Percentiles rank a stretch among this genome's conserved stretches.
Evolutionary conservation across 352 stramenopile species (phyloP).

Genomic region (Phytophthora constricta): DNA sequence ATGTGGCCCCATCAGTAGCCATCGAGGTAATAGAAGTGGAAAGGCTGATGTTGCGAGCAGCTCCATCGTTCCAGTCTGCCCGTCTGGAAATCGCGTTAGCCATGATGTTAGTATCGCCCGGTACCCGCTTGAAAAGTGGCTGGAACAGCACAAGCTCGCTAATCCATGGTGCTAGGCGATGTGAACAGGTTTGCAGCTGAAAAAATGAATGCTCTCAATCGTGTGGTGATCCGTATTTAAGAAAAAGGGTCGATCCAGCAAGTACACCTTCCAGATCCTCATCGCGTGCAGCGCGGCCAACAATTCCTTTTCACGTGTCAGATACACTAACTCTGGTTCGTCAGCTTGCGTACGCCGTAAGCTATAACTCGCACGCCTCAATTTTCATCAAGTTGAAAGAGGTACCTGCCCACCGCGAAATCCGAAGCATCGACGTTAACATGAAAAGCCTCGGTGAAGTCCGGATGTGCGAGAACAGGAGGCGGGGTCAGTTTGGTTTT

Average conservation of each 20-base stretch:
- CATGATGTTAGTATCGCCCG: conserved; percentile 15
- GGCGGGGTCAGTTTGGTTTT: conserved; percentile 1
- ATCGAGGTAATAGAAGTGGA: conserved; percentile 4
- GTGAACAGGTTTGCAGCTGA: conserved; percentile 1
- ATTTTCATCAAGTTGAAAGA: conserved; percentile 9
- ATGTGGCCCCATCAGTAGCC: neutral
- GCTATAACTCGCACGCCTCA: conserved; percentile 6
- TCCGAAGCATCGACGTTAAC: conserved; percentile 15
- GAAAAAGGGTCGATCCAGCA: conserved; percentile 2
- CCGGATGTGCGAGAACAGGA: conserved; percentile 2
- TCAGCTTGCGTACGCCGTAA: conserved; percentile 17
- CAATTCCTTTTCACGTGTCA: conserved; percentile 10
- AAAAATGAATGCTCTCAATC: conserved; percentile 12
- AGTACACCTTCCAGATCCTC: conserved; percentile 14
- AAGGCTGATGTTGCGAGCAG: conserved; percentile 6
- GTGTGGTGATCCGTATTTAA: conserved; percentile 14
- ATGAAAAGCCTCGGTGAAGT: conserved; percentile 6
- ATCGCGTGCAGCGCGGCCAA: conserved; percentile 15
- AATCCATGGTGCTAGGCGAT: neutral
- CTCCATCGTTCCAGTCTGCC: conserved; percentile 12
- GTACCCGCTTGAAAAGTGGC: conserved; percentile 17
- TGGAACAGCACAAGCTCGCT: conserved; percentile 24
- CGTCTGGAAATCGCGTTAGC: neutral
- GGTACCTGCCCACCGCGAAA: conserved; percentile 15
- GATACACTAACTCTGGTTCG: conserved; percentile 16